phyloP scores from a whole-genome alignment of 345 rosid genomes.

The Capsella bursapastoris region DNA sequence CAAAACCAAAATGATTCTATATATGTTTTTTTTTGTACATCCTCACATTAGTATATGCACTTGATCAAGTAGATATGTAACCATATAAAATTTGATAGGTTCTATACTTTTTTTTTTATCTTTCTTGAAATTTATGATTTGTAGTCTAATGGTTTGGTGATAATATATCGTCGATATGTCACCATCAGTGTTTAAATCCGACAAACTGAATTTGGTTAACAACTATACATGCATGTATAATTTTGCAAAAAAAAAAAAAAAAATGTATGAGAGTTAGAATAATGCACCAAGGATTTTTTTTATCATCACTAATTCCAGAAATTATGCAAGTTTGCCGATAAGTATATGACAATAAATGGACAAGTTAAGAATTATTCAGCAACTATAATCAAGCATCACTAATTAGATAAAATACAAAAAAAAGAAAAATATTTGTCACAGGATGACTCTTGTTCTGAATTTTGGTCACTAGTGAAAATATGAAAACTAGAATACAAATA shows the following conservation, averaged over 20 bases:
- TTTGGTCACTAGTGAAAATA: background rate
- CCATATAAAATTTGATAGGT: no score
- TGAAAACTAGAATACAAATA: background rate
- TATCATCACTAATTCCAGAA: slow-evolving; percentile 25
- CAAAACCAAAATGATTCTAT: background rate
- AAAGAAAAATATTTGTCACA: background rate
- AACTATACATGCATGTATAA: no score
- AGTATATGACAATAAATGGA: background rate
- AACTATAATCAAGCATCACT: background rate
- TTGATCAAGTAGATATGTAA: background rate
- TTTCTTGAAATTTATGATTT: no score
- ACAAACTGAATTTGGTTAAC: background rate
- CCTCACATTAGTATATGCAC: background rate
- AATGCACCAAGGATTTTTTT: background rate
- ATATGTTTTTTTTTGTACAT: slow-evolving; percentile 1
- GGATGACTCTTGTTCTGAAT: background rate
- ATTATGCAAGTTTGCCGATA: slow-evolving; percentile 27
- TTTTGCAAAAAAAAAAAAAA: no score
- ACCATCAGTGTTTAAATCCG: background rate
- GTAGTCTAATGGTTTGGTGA: background rate
- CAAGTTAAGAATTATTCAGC: background rate
- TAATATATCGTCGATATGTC: background rate
- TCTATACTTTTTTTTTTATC: no score
- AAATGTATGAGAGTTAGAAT: no score
- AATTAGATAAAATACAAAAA: background rate